Conservation (phyloP, 2,329 filamentous ascomycete species). For the Xylaria sp. region DNA sequence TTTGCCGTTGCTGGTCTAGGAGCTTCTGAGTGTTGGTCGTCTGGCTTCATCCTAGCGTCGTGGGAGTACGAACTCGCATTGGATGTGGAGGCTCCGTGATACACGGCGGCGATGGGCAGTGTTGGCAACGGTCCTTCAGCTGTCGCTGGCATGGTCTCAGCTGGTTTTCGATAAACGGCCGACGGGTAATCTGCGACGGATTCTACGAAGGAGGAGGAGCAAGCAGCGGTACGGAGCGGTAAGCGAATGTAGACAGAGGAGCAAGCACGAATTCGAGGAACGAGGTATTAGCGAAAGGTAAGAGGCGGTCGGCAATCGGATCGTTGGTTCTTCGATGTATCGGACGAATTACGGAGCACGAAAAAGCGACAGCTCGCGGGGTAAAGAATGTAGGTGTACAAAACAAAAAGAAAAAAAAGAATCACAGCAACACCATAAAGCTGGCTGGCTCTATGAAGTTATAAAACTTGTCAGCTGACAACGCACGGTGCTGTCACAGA, state of each 20-base stretch:
- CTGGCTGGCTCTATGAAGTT: conserved; percentile 8
- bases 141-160: conserved; percentile 39
- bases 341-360: conserved; percentile 21
- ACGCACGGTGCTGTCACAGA: conserved; percentile 21
- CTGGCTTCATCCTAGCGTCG: conserved; percentile 45
- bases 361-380: conserved; percentile 36
- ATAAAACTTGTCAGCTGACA: conserved; percentile 23
- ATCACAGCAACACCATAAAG: conserved; percentile 11
- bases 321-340: conserved; percentile 16
- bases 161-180: conserved; percentile 16
- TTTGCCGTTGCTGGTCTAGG: conserved; percentile 49
- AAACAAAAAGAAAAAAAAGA: conserved; percentile 9
- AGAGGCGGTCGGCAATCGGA: conserved; percentile 23
- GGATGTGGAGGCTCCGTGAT: conserved; percentile 42
- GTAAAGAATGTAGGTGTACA: conserved; percentile 41
- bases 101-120: conserved; percentile 35
- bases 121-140: conserved; percentile 39
- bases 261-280: conserved; percentile 1
- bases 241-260: conserved; percentile 29
- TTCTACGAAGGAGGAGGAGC: conserved; percentile 2
- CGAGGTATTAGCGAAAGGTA: conserved; percentile 27
- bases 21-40: conserved; percentile 41
- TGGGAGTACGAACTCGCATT: conserved; percentile 47
- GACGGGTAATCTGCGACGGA: conserved; percentile 15
- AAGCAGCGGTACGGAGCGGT: conserved; percentile 12